phyloP scores from a whole-genome alignment of 2,329 filamentous ascomycete species.

The Cadophora sp. region DNA sequence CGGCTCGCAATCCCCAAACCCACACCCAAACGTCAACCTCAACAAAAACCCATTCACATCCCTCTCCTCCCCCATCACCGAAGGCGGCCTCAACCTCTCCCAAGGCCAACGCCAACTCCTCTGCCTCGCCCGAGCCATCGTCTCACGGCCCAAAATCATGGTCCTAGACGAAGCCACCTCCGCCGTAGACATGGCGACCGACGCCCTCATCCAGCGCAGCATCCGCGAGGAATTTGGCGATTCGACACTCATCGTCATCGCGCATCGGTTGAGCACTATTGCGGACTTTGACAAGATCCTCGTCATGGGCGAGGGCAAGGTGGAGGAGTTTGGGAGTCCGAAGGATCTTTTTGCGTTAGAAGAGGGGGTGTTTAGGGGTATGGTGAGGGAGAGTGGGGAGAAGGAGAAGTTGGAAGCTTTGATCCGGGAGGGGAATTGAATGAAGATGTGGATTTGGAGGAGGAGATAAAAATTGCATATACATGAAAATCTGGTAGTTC shows the following conservation, averaged over 20 bases:
- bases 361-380: constrained; percentile 61
- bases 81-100: constrained; percentile 76
- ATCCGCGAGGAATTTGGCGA: constrained; percentile 76
- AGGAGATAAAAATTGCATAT: neutral
- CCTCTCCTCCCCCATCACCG: constrained; percentile 68
- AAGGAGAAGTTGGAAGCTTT: constrained; percentile 44
- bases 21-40: constrained; percentile 42
- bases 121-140: constrained; percentile 75
- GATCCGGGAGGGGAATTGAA: constrained; percentile 10
- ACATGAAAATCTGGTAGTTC: neutral
- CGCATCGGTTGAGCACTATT: constrained; percentile 78
- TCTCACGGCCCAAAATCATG: constrained; percentile 76
- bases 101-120: constrained; percentile 80
- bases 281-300: constrained; percentile 78
- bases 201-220: constrained; percentile 74
- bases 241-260: constrained; percentile 75
- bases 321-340: constrained; percentile 72
- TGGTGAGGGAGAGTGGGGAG: constrained; percentile 69
- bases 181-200: constrained; percentile 79
- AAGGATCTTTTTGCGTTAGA: constrained; percentile 61
- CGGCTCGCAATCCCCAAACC: constrained; percentile 40
- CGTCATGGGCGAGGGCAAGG: constrained; percentile 71
- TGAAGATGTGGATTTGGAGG: neutral
- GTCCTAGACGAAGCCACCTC: constrained; percentile 82
- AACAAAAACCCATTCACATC: constrained; percentile 72